Conservation (phyloP, 805 yeast genomes). For the Danielozyma ontarioensis region DNA sequence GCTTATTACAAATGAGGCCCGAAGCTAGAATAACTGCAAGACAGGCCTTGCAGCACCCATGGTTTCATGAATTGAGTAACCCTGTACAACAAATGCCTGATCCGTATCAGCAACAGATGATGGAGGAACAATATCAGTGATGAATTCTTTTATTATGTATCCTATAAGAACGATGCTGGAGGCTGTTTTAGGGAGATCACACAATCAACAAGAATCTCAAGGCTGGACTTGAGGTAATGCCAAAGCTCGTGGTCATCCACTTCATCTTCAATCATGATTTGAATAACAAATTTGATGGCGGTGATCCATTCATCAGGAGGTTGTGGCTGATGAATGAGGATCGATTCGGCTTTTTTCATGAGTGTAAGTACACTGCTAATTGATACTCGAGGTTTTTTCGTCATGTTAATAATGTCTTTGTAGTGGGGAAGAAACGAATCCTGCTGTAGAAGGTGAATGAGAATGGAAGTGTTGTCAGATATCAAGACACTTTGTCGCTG, state of each 20-base stretch:
- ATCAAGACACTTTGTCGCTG: not conserved
- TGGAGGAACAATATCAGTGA: too few relatives aligned
- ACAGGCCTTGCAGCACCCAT: constrained; percentile 62
- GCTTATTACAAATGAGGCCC: constrained; percentile 56
- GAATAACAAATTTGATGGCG: too few relatives aligned
- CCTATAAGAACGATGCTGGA: not conserved
- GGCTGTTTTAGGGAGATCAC: not conserved
- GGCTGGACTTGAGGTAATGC: not conserved
- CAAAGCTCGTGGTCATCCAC: not conserved
- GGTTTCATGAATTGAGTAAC: constrained; percentile 72
- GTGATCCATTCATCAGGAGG: too few relatives aligned
- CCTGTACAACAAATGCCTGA: constrained; percentile 31
- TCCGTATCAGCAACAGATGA: constrained; percentile 27
- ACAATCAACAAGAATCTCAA: not conserved
- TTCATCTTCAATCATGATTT: too few relatives aligned
- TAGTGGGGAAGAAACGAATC: too few relatives aligned
- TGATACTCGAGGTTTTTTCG: too few relatives aligned
- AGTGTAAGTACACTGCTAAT: too few relatives aligned
- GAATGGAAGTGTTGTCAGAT: not conserved
- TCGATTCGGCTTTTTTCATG: too few relatives aligned
- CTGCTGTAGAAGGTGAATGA: too few relatives aligned
- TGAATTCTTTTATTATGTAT: not conserved
- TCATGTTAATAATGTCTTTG: too few relatives aligned
- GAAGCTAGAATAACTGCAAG: constrained; percentile 57
- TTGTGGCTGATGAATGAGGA: too few relatives aligned